Base-by-base conservation (phyloP, 2,329 filamentous ascomycete species). In the Septoria petroselini region DNA sequence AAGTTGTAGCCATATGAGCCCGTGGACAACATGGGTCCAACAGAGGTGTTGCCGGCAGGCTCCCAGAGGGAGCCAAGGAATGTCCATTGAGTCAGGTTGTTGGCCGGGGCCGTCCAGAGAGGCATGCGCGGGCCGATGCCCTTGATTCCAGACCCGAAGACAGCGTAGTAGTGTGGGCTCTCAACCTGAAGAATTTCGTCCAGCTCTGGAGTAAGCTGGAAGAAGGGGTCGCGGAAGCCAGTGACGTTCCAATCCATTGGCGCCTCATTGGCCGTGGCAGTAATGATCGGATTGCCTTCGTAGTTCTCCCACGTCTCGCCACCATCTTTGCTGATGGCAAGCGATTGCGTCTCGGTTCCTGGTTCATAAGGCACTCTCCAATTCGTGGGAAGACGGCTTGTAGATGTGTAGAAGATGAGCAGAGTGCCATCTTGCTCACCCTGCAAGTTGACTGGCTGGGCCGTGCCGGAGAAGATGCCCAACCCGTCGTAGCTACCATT, bases 401-500 rank as follows among this genome's bases (percentile, higher is more conserved):
- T 73, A 2, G 71, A 72, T 2, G 75, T 77, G 62, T 77, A 77
- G 50, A 76, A 71, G 11, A 69, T 59, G 9, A 73, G 65, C 2
- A 76, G 67, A 4, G 73, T 73, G 31, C 73, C 73, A 53, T 76
- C 69, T 31, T 68, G 58, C 49, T 75, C 69, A 25, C 75, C 76
- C 3, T 70, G 56, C 0, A 75, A 61, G 9, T 76, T 77, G 6
- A 76, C 72, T 1, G 77, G 73, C 53, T 74, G 71, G 3, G 71
- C 69, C 30, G 74, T 76, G 3, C 77, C 77, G 3, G 73, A 76
- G 60, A 80, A 80, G 25, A 79, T 73, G 1, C 77, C 76, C 9
- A 78, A 66, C 1, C 72, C 68, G 49, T 80, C 74, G 58, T 79
- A 79, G 6, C 66, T 64, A 33, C 67, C 67, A 48, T 68, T 65